A percentile compares a stretch with the other conserved stretches of the same genome.
These are phyloP conservation scores for Erysimum cheiranthoides DNA, from an alignment of 345 rosid species.

Conservation along the genomic window DNA sequence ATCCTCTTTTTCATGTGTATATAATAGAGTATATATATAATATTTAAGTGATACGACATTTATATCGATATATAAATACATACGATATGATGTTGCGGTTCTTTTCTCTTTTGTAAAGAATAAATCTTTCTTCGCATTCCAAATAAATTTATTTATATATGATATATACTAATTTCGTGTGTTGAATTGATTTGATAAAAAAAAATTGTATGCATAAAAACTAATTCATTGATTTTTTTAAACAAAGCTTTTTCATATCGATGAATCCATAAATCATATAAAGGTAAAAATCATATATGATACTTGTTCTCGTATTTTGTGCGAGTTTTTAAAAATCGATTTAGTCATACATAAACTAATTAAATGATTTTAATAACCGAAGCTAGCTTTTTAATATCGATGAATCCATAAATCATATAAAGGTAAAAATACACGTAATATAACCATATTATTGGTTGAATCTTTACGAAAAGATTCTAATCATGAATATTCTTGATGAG, in stretches of 20 bases:
- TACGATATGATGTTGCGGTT: background rate
- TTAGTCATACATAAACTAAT: background rate
- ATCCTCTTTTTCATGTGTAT: background rate
- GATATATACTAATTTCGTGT: too few relatives aligned
- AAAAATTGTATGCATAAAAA: too few relatives aligned
- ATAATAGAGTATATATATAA: background rate
- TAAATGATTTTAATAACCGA: background rate
- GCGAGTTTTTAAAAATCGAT: background rate
- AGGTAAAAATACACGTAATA: background rate
- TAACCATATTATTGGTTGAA: slow-evolving; percentile 1
- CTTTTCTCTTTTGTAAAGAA: background rate
- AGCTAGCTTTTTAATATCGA: background rate
- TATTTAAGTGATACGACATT: background rate
- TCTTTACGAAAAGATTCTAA: slow-evolving; percentile 24
- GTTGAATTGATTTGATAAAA: too few relatives aligned
- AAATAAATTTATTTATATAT: background rate
- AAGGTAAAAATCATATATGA: too few relatives aligned
- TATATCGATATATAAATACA: background rate
- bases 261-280: too few relatives aligned
- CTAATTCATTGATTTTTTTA: too few relatives aligned
- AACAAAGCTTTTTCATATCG: too few relatives aligned
- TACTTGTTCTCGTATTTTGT: too few relatives aligned
- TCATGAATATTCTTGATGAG: slow-evolving; percentile 29
- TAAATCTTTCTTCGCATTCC: background rate
- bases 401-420: background rate